These are phyloP conservation scores for Pistacia integerrima DNA, from an alignment of 345 rosid genomes.

Conservation along the genomic window DNA sequence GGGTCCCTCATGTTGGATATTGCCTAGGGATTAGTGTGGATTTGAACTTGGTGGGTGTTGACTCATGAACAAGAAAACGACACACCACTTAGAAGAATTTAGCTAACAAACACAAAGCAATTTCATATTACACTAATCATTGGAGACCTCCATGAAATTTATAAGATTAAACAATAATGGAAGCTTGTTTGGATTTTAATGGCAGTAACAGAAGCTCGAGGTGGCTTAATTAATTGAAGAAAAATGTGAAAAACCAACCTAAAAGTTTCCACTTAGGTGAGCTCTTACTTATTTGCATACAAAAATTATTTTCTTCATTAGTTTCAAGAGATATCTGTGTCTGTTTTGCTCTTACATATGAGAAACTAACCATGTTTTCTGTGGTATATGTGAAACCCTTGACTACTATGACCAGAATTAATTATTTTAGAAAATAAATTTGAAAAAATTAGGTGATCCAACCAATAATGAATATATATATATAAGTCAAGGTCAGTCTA, in stretches of 20 bases:
- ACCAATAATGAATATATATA: too few species aligned
- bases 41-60: slow-evolving; percentile 43
- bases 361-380: too few species aligned
- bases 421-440: too few species aligned
- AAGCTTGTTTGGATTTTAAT: not conserved
- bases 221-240: too few species aligned
- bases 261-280: not conserved
- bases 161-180: slow-evolving; percentile 2
- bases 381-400: too few species aligned
- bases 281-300: too few species aligned
- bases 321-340: too few species aligned
- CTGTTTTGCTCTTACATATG: too few species aligned
- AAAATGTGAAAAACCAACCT: not conserved
- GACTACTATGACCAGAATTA: too few species aligned
- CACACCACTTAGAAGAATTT: slow-evolving; percentile 16
- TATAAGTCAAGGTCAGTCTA: too few species aligned
- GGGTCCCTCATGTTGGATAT: slow-evolving; percentile 28
- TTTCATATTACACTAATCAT: slow-evolving; percentile 25
- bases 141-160: slow-evolving; percentile 26
- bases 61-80: slow-evolving; percentile 27
- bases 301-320: too few species aligned
- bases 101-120: slow-evolving; percentile 4
- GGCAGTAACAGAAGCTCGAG: not conserved
- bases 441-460: too few species aligned
- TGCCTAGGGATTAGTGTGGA: slow-evolving; percentile 17